Evolutionary conservation across 768 basidiomycete species (phyloP).

Genomic region (Kwoniella botswanensis): DNA sequence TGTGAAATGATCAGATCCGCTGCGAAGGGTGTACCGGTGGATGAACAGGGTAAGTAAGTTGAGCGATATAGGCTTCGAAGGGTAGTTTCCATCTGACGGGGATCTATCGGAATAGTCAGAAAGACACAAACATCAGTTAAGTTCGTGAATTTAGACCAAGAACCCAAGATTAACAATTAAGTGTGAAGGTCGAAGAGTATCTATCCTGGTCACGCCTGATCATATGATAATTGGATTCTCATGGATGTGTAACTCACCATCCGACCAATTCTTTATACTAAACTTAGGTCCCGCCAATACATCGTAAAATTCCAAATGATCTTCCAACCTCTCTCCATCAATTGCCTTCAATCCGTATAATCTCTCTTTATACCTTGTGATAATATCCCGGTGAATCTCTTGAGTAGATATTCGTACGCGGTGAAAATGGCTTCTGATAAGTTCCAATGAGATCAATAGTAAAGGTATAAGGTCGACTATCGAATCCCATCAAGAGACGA

Average conservation of each 20-base stretch:
- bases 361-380: constrained; percentile 57
- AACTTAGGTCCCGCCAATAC: constrained; percentile 68
- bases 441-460: constrained; percentile 63
- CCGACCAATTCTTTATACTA: constrained; percentile 72
- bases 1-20: constrained; percentile 37
- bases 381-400: constrained; percentile 64
- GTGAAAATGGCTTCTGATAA: constrained; percentile 63
- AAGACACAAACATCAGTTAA: background rate
- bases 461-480: constrained; percentile 69
- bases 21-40: constrained; percentile 32
- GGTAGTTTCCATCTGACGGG: constrained; percentile 66
- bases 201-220: background rate
- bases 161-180: too few relatives aligned
- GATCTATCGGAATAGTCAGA: constrained; percentile 53
- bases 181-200: background rate
- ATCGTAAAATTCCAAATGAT: constrained; percentile 64
- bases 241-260: constrained; percentile 60
- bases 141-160: too few relatives aligned
- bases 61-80: constrained; percentile 59
- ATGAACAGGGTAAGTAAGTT: constrained; percentile 30
- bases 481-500: background rate
- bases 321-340: constrained; percentile 48
- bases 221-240: background rate
- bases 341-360: constrained; percentile 17
- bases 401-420: constrained; percentile 68